Evolutionary conservation across 2,329 filamentous ascomycete species (phyloP), one percentile per base, ranked within the genome.

Genomic region (Aureobasidium mangrovei): DNA sequence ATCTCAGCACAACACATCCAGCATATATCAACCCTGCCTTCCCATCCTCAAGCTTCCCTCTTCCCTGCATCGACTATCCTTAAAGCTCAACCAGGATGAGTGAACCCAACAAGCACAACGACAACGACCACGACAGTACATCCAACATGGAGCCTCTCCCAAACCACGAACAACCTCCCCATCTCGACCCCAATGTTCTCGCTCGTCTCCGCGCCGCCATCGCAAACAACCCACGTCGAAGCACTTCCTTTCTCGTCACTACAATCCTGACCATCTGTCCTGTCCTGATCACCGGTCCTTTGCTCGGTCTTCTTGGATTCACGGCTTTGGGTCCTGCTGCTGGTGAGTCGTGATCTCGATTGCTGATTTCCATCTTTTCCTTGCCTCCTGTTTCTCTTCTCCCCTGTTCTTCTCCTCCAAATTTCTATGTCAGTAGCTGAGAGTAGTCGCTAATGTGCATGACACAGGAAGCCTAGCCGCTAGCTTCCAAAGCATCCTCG

Each of bases 401-500:
- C 18, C 18, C 18, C 18, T 18, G 18, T 18, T 18, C 18, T 18
- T 18, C 18, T 18, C 18, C 18, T 18, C 18, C 18, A 18, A 18
- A 18, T 1, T 18, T 18, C 18, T 18, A 18, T 18, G 18, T 18
- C 18, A 18, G 18, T 18, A 18, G 18, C 18, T 18, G 18, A 18
- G 18, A 18, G 18, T 18, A 18, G 18, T 18, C 18, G 18, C 18
- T 18, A 18, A 18, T 18, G 18, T 18, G 10, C 4, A 7, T 7
- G 1, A 7, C 10, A 35, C 1, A 46, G 44, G 44, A 4, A 31
- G 32, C 10, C 33, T 47, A 3, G 27, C 64, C 4, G 56, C 61
- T 26, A 45, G 44, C 29, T 61, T 28, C 60, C 64, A 64, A 57
- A 55, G 39, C 58, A 54, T 32, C 57, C 63, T 64, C 12, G 53